Base-by-base conservation (phyloP, 495 filamentous ascomycete genomes). In the Penicillium flavigenum region DNA sequence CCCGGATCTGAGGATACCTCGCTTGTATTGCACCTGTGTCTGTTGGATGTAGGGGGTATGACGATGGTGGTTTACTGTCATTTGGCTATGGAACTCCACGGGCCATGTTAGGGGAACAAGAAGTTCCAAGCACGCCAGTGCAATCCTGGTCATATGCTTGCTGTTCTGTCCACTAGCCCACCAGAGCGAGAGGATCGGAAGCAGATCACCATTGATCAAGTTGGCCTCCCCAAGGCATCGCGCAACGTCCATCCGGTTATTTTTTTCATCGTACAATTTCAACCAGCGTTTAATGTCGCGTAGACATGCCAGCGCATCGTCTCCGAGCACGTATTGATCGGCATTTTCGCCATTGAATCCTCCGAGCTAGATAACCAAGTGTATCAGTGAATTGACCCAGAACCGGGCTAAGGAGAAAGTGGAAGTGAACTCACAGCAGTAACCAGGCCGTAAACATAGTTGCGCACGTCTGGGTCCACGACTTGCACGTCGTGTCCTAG, bases 21-120 rank as follows among this genome's bases (percentile, higher is more conserved):
- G 81, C 73, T 99, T 99, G 73, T 99, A 99, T 32, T 81, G 81
- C 2, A 91, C 79, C 62, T 98, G 95, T 2, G 89, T 88, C 54
- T 95, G 82, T 69, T 93, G 87, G 11, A 99, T 76, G 49, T 91
- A 95, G 6, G 93, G 90, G 24, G 89, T 79, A 72, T 99, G 95
- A 46, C 90, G 84, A 65, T 94, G 87, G 67, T 98, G 91, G 69
- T 98, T 97, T 61, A 90, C 77, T 4, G 91, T 98, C 87, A 93
- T 94, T 60, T 89, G 81, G 46, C 79, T 76, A 60, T 92, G 83
- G 60, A 88, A 86, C 61, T 97, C 91, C 57, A 94, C 77, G 10
- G 92, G 92, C 93, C 93, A 98, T 27, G 94, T 99, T 63, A 99
- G 78, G 29, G 93, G 92, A 2, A 96, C 91, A 60, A 99, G 83